Evolutionary conservation across 345 rosid genomes (phyloP), one percentile per base, ranked within the genome.

Genomic region (Leavenworthia alabamica): DNA sequence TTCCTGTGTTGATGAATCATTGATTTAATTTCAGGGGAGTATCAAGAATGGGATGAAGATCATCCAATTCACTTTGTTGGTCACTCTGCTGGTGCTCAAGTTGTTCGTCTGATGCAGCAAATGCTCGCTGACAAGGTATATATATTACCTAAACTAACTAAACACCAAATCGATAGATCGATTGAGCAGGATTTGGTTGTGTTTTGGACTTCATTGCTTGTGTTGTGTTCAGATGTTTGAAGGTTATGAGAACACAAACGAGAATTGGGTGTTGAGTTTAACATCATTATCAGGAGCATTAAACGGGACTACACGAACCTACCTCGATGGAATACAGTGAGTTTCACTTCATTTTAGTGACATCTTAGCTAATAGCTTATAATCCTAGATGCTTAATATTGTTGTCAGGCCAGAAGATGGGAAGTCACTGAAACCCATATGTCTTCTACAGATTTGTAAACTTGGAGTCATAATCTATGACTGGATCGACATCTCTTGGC

Each of bases 1-100:
- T 23, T 14, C 14, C 67, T 42, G 20, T 57, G 60, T 63, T 62
- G 57, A 62, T 55, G 58, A 12, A 28, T 40, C 1, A 9, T 42
- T 59, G 19, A 20, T 68, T 19, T 28, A 16, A 28, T 35, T 74
- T 74, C 76, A 94, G 99, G 99, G 62, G 77, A 84, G 9, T 94
- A 83, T 46, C 81, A 86, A 11, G 95, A 88, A 77, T 94, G 99
- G 99, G 96, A 90, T 48, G 93, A 86, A 58, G 82, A 84, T 60
- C 97, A 94, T 63, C 99, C 99, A 3, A 78, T 94, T 71, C 99
- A 90, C 64, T 88, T 94, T 75, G 93, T 94, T 26, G 96, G 99
- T 50, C 99, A 94, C 70, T 94, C 99, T 0, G 97, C 97, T 2
- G 99, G 99, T 56, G 99, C 96, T 20, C 99, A 90, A 79, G 99